phyloP scores from a whole-genome alignment of 371 early-diverging fungal genomes.

The Apophysomyces sp. region DNA sequence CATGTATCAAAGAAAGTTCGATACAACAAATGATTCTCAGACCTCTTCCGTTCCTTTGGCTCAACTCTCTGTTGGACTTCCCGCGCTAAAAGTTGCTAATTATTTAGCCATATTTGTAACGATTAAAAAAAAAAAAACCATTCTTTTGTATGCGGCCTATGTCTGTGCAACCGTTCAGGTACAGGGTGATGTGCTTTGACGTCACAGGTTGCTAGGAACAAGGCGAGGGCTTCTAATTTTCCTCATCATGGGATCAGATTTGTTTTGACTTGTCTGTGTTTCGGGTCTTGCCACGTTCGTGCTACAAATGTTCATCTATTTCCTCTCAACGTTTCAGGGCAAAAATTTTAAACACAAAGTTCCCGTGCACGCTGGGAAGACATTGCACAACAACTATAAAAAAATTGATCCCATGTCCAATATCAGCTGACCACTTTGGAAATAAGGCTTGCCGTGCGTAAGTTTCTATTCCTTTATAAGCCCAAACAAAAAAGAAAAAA shows the following conservation, averaged over 20 bases:
- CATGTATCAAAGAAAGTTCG: neutral
- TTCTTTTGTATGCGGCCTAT: neutral
- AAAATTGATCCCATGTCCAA: neutral
- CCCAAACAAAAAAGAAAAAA: neutral
- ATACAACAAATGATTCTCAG: neutral
- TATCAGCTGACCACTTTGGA: neutral
- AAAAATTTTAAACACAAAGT: neutral
- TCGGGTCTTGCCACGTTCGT: neutral
- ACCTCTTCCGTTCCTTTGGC: neutral
- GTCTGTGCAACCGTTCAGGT: neutral
- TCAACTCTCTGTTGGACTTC: neutral
- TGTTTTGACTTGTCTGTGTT: constrained; percentile 9
- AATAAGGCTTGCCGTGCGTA: neutral
- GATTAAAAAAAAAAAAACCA: too few relatives aligned
- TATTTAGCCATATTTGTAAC: too few relatives aligned
- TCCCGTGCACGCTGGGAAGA: neutral
- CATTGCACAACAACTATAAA: neutral
- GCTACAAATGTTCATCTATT: neutral
- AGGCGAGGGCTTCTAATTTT: neutral
- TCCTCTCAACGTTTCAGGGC: neutral
- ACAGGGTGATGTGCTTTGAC: neutral
- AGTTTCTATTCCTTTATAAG: neutral
- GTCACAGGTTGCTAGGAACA: neutral
- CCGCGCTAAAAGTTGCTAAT: too few relatives aligned
- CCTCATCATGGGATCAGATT: neutral